Conservation (phyloP, 2,329 filamentous ascomycete species). For the Aspergillus aculeatinus region DNA sequence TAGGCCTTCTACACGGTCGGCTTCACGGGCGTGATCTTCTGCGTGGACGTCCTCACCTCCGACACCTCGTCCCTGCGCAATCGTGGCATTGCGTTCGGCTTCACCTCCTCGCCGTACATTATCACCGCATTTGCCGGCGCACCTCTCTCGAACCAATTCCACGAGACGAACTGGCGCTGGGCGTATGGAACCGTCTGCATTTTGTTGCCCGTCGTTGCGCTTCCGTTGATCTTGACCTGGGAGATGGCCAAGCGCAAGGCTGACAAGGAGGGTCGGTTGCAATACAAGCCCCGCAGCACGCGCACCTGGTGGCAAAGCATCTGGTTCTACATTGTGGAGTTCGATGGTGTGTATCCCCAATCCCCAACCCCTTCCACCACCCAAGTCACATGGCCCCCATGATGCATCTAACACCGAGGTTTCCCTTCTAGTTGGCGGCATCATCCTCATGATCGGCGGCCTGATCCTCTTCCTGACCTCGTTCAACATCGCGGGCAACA, state of each 20-base stretch:
- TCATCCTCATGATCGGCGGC: slow-evolving; percentile 59
- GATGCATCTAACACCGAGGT: no score
- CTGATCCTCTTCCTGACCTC: slow-evolving; percentile 48
- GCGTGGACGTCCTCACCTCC: slow-evolving; percentile 58
- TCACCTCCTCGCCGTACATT: slow-evolving; percentile 60
- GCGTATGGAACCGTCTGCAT: slow-evolving; percentile 61
- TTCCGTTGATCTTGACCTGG: slow-evolving; percentile 57
- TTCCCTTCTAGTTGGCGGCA: slow-evolving; percentile 42
- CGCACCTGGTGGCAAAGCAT: slow-evolving; percentile 49
- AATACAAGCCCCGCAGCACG: slow-evolving; percentile 41
- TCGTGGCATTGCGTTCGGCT: slow-evolving; percentile 58
- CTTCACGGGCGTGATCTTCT: slow-evolving; percentile 53
- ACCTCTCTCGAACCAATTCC: slow-evolving; percentile 51
- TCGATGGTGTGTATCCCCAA: slow-evolving; percentile 46
- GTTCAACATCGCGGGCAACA: slow-evolving; percentile 51
- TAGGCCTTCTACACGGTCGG: slow-evolving; percentile 61
- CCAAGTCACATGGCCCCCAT: no score
- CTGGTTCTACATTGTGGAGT: slow-evolving; percentile 55
- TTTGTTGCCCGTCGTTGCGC: slow-evolving; percentile 54
- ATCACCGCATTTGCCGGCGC: slow-evolving; percentile 59
- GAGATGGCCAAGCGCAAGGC: slow-evolving; percentile 57
- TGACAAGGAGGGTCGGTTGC: slow-evolving; percentile 48
- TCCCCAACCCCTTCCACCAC: no score
- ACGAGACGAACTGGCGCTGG: slow-evolving; percentile 58
- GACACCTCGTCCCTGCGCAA: slow-evolving; percentile 61